Conservation (phyloP, 306 rosid species). For the Begonia loranthoides region DNA sequence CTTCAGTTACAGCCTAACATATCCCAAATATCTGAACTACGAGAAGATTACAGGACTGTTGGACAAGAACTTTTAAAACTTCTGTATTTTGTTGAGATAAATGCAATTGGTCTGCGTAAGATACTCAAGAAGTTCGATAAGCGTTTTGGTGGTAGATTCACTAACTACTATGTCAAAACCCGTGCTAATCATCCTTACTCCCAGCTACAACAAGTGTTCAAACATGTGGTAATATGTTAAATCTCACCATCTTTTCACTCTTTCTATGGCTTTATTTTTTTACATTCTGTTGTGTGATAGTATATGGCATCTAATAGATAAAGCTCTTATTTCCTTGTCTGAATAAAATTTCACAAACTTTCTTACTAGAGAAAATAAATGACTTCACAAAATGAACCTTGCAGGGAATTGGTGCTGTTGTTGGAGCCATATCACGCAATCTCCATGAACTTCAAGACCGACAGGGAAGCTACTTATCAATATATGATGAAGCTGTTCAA, state of each 20-base stretch:
- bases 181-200: constrained; percentile 99
- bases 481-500: constrained; percentile 74
- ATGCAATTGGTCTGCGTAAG: constrained; percentile 95
- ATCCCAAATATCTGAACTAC: constrained; percentile 44
- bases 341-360: constrained; percentile 15
- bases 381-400: constrained; percentile 10
- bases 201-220: constrained; percentile 97
- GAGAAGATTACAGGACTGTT: constrained; percentile 70
- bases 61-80: constrained; percentile 83
- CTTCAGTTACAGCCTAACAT: constrained; percentile 72
- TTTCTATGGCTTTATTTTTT: too few species aligned
- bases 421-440: constrained; percentile 95
- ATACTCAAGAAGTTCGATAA: constrained; percentile 96
- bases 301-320: too few species aligned
- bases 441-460: constrained; percentile 96
- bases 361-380: too few species aligned
- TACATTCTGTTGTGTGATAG: too few species aligned
- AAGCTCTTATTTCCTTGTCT: background rate
- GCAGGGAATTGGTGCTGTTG: constrained; percentile 96
- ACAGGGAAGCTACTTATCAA: constrained; percentile 92
- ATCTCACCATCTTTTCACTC: background rate
- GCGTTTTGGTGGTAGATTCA: constrained; percentile 83
- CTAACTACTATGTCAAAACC: constrained; percentile 85
- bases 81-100: constrained; percentile 76
- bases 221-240: constrained; percentile 83